Evolutionary conservation across 1,139 yeast genomes (phyloP).

Genomic region (Magnusiomyces paraingens): DNA sequence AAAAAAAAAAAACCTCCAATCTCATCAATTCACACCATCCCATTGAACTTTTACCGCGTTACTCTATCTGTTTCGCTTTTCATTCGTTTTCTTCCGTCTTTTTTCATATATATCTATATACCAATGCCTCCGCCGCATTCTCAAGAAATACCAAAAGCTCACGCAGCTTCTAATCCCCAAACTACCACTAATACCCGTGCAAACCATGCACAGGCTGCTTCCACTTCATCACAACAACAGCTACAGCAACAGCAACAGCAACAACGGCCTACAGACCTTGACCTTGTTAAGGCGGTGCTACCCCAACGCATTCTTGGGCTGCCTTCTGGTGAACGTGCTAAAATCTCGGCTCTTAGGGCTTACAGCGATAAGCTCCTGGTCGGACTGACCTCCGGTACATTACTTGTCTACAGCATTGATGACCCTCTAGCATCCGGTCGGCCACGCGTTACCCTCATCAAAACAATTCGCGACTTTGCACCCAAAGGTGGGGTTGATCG

Average conservation of each 20-base stretch:
- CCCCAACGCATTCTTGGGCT: not conserved
- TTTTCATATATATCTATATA: no score
- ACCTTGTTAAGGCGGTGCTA: not conserved
- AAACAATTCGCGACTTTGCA: conserved; percentile 18
- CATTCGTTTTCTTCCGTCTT: no score
- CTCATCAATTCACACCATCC: no score
- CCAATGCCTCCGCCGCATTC: no score
- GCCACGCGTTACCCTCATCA: conserved; percentile 17
- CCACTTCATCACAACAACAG: not conserved
- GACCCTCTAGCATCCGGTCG: conserved; percentile 19
- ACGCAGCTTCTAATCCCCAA: no score
- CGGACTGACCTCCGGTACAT: conserved; percentile 25
- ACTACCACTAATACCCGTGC: no score
- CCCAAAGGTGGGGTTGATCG: conserved; percentile 26
- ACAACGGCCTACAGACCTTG: not conserved
- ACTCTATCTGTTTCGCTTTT: no score
- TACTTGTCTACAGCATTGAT: conserved; percentile 22
- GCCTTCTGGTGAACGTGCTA: not conserved
- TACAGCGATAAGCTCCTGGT: conserved; percentile 26
- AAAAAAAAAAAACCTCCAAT: no score
- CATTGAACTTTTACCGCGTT: no score
- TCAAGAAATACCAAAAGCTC: no score
- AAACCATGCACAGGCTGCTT: not conserved
- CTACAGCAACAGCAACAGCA: not conserved
- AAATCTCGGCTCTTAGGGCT: conserved; percentile 15